Percentiles rank a stretch among this genome's conserved stretches.
phyloP scores from a whole-genome alignment of 371 early-diverging fungal genomes.

The Chytridiales sp. region DNA sequence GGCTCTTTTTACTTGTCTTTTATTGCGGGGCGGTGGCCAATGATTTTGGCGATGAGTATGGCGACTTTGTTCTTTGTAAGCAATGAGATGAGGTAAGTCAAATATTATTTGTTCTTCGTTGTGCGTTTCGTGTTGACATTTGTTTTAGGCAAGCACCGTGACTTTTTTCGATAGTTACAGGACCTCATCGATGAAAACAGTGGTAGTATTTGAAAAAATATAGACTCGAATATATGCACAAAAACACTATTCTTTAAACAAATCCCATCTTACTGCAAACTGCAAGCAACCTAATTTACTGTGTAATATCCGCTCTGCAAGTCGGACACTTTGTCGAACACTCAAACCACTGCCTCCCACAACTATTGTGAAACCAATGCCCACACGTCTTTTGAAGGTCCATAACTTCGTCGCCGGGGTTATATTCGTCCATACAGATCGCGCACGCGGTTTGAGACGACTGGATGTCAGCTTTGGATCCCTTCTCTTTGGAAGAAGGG shows the following conservation, averaged over 20 bases:
- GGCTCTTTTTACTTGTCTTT: constrained; percentile 7
- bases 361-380: not conserved
- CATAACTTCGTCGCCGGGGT: constrained; percentile 1
- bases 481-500: not conserved
- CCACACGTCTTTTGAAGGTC: not conserved
- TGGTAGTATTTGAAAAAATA: too few relatives aligned
- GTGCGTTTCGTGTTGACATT: too few relatives aligned
- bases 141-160: too few relatives aligned
- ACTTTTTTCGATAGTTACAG: too few relatives aligned
- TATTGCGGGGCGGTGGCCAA: not conserved
- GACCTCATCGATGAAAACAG: too few relatives aligned
- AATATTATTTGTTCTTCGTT: too few relatives aligned
- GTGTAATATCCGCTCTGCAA: constrained; percentile 6
- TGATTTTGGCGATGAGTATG: constrained; percentile 7
- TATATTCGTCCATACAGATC: constrained; percentile 7
- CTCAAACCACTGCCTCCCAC: constrained; percentile 9
- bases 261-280: too few relatives aligned
- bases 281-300: too few relatives aligned
- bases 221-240: too few relatives aligned
- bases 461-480: not conserved
- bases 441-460: constrained; percentile 1
- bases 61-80: constrained; percentile 8
- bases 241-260: too few relatives aligned
- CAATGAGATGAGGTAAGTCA: constrained; percentile 10
- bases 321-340: not conserved